A percentile compares a stretch with the other conserved stretches of the same genome.
Conservation (phyloP, 2,329 filamentous ascomycete species). For the Colletotrichum cereale region DNA sequence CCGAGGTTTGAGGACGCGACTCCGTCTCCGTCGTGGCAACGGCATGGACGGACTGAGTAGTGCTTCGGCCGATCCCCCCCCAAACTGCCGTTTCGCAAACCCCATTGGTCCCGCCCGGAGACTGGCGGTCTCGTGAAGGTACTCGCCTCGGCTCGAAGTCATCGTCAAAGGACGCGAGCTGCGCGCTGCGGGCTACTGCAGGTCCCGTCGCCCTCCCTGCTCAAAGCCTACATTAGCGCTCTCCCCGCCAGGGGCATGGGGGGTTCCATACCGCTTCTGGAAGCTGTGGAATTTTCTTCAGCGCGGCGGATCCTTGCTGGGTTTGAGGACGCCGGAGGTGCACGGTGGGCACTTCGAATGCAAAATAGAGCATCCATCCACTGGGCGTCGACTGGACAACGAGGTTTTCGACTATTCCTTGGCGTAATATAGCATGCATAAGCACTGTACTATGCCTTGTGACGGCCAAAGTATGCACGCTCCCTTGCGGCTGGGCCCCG, state of each 20-base stretch:
- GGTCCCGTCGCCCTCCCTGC: conserved; percentile 9
- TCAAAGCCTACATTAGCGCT: conserved; percentile 16
- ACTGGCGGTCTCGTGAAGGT: not conserved
- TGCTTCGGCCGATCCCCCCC: not conserved
- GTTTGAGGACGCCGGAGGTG: not conserved
- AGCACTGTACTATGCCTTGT: not conserved
- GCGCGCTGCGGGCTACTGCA: not conserved
- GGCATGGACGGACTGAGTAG: not conserved
- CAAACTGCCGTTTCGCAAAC: not conserved
- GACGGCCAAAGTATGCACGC: conserved; percentile 4
- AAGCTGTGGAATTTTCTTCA: conserved; percentile 23
- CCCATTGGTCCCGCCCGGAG: not conserved
- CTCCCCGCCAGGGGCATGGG: not conserved
- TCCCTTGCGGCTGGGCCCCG: not conserved
- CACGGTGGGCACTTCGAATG: conserved; percentile 7
- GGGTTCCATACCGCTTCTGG: conserved; percentile 29
- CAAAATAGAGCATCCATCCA: conserved; percentile 19
- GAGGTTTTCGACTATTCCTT: not conserved
- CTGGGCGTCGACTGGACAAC: conserved; percentile 34
- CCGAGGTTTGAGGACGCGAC: not conserved
- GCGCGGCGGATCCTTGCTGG: conserved; percentile 10
- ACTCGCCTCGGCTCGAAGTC: conserved; percentile 3
- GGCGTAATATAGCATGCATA: conserved; percentile 11
- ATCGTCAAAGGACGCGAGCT: conserved; percentile 8
- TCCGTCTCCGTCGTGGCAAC: not conserved